Evolutionary conservation across 148 eudicot genomes (phyloP), one percentile per base, ranked within the genome.

Genomic region (Camellia sinensis): DNA sequence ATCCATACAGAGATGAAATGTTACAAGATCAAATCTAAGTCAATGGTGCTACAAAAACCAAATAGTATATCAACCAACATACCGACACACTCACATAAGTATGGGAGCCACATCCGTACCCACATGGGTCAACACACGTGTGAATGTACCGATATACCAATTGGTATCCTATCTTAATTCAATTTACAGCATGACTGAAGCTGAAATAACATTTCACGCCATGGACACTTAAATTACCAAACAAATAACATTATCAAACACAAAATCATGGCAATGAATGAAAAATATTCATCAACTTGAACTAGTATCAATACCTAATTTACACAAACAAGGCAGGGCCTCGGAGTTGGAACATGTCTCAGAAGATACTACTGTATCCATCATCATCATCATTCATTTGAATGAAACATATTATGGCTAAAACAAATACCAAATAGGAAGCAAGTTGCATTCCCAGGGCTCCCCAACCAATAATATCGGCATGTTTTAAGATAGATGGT

Each of bases 381-480:
- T 90, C 90, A 74, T 88, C 87, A 22, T 89, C 87, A 5, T 80
- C 85, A 66, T 82, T 87, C 84, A 88, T 87, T 64, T 85, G 89
- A 56, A 91, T 72, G 83, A 74, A 94, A 85, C 89, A 92, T 79
- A 92, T 3, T 70, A 92, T 87, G 79, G 98, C 87, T 73, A 85
- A 41, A 71, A 89, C 84, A 68, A 94, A 87, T 14, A 91, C 81
- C 70, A 92, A 80, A 72, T 86, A 89, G 70, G 98, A 94, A 5
- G 94, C 90, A 48, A 94, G 89, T 82, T 89, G 93, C 97, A 94
- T 84, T 53, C 74, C 84, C 71, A 92, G 15, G 50, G 98, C 98
- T 77, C 97, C 98, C 97, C 97, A 92, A 54, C 93, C 86, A 76
- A 94, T 94, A 11, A 94, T 83, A 22, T 89, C 97, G 17, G 98